These are phyloP conservation scores for Triticum monococcum DNA, from an alignment of 176 grass and related monocot genomes.

Conservation along the genomic window DNA sequence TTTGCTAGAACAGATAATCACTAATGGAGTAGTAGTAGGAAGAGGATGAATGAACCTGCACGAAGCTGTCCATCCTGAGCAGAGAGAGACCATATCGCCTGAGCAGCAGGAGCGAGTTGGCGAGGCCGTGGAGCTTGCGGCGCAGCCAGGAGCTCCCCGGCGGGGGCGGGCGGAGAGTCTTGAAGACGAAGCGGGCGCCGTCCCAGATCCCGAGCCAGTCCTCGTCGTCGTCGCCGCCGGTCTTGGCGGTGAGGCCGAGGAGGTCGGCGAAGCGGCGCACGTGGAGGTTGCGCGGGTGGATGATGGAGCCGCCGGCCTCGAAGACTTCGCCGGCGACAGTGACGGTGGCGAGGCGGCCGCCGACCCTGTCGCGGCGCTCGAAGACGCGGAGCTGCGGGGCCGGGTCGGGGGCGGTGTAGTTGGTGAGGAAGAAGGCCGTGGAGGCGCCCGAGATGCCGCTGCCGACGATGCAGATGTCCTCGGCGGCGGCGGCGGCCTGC, in stretches of 20 bases:
- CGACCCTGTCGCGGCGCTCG: conserved; percentile 51
- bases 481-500: background rate
- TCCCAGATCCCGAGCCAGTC: conserved; percentile 83
- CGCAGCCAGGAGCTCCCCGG: conserved; percentile 36
- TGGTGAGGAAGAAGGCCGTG: conserved; percentile 74
- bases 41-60: background rate
- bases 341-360: conserved; percentile 66
- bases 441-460: conserved; percentile 78
- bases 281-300: conserved; percentile 76
- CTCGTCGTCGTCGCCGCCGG: conserved; percentile 23
- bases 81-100: conserved; percentile 71
- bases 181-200: conserved; percentile 60
- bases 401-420: conserved; percentile 41
- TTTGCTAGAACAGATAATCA: too few relatives aligned
- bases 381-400: conserved; percentile 55
- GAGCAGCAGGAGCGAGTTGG: conserved; percentile 54
- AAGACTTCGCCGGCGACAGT: conserved; percentile 60
- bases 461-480: conserved; percentile 70
- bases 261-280: conserved; percentile 57
- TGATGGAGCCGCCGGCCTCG: conserved; percentile 78
- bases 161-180: conserved; percentile 57
- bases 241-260: conserved; percentile 39
- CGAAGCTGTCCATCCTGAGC: conserved; percentile 65
- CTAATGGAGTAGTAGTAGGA: too few relatives aligned
- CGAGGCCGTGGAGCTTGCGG: conserved; percentile 48